Conservation (phyloP, 1,284 basidiomycete genomes). For the Ustilago hordei region DNA sequence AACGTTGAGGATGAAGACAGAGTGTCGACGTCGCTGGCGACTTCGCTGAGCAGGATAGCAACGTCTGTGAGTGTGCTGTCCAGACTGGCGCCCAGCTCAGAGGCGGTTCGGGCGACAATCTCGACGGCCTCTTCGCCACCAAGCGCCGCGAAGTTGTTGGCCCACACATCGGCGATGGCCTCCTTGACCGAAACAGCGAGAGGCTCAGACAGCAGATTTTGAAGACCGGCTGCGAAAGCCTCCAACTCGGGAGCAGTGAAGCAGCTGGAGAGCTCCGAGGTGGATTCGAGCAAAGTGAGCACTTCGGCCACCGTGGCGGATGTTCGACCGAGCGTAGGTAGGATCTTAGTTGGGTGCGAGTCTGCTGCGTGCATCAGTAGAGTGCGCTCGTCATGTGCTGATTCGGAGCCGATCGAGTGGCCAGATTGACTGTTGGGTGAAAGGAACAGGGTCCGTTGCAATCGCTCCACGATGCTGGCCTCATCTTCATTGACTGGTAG, state of each 20-base stretch:
- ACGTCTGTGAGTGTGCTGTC: conserved; percentile 43
- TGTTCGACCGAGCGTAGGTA: conserved; percentile 38
- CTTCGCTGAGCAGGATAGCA: conserved; percentile 40
- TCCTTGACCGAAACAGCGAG: conserved; percentile 48
- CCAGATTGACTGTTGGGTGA: conserved; percentile 7
- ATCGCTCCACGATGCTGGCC: conserved; percentile 43
- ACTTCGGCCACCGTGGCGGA: conserved; percentile 51
- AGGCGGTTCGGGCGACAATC: conserved; percentile 21
- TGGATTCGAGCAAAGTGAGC: conserved; percentile 37
- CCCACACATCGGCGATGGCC: conserved; percentile 40
- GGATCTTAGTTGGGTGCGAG: conserved; percentile 40
- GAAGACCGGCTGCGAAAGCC: conserved; percentile 36
- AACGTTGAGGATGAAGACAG: conserved; percentile 9
- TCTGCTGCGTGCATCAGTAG: conserved; percentile 41
- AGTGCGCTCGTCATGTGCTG: conserved; percentile 27
- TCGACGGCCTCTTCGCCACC: conserved; percentile 33
- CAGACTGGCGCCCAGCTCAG: conserved; percentile 46
- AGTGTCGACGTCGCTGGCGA: conserved; percentile 13
- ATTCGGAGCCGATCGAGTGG: conserved; percentile 4
- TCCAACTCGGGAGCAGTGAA: conserved; percentile 44
- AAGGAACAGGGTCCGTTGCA: conserved; percentile 26
- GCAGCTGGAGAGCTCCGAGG: conserved; percentile 34
- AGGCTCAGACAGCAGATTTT: conserved; percentile 35
- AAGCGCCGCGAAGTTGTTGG: conserved; percentile 32
- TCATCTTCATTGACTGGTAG: conserved; percentile 51